Evolutionary conservation across 768 basidiomycete genomes (phyloP).

Genomic region (Amanita pseudoporphyria): DNA sequence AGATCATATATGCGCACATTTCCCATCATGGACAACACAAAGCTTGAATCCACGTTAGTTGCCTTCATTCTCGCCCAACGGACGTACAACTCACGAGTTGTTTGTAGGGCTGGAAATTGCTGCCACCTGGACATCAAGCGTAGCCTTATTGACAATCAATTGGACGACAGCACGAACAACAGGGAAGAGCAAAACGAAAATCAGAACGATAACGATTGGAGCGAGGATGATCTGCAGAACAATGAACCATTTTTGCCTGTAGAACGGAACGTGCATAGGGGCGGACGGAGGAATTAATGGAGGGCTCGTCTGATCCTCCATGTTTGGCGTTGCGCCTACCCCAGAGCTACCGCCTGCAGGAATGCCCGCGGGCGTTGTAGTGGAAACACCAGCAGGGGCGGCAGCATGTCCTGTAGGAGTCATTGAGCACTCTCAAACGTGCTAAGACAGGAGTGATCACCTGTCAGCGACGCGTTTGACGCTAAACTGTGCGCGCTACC

Average conservation of each 20-base stretch:
- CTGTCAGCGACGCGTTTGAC: slow-evolving; percentile 15
- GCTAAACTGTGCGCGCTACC: slow-evolving; percentile 11
- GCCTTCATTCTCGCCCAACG: not conserved
- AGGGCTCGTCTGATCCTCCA: slow-evolving; percentile 10
- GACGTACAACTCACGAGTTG: slow-evolving; percentile 33
- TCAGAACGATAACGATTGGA: slow-evolving; percentile 46
- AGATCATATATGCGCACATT: slow-evolving; percentile 27
- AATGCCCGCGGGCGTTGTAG: slow-evolving; percentile 10
- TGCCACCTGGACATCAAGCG: slow-evolving; percentile 43
- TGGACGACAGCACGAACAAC: slow-evolving; percentile 60
- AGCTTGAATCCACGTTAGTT: slow-evolving; percentile 25
- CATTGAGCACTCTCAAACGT: not conserved
- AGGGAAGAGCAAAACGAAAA: slow-evolving; percentile 63
- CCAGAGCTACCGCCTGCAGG: not conserved
- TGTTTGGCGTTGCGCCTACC: not conserved
- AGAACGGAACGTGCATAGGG: slow-evolving; percentile 32
- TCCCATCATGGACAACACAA: slow-evolving; percentile 41
- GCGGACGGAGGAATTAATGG: slow-evolving; percentile 11
- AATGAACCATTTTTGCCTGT: slow-evolving; percentile 58
- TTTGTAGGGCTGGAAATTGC: slow-evolving; percentile 46
- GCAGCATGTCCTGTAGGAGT: slow-evolving; percentile 23
- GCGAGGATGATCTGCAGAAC: slow-evolving; percentile 40
- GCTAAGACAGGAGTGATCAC: slow-evolving; percentile 7
- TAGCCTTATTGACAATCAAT: slow-evolving; percentile 47
- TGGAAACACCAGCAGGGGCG: slow-evolving; percentile 10